These are phyloP conservation scores for Calophaca sinica DNA, from an alignment of 306 rosid genomes.

Conservation along the genomic window DNA sequence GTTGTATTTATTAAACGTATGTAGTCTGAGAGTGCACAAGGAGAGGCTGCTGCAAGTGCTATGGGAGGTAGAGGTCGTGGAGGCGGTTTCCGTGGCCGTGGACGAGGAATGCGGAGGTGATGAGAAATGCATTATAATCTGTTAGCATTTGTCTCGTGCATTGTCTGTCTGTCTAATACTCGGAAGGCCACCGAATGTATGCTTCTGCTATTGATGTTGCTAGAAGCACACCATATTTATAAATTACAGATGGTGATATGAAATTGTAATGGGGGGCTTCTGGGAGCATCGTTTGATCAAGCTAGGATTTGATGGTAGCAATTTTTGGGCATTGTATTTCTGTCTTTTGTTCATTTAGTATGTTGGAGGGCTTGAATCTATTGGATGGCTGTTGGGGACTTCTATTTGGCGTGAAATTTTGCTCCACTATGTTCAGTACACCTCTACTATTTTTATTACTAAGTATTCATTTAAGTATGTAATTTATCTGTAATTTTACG, in stretches of 20 bases:
- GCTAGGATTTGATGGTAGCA: slow-evolving; percentile 40
- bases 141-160: slow-evolving; percentile 19
- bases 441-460: background rate
- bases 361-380: slow-evolving; percentile 34
- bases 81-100: slow-evolving; percentile 86
- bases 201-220: slow-evolving; percentile 38
- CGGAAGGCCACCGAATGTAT: slow-evolving; percentile 29
- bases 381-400: slow-evolving; percentile 36
- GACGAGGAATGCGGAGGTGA: slow-evolving; percentile 94
- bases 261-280: slow-evolving; percentile 38
- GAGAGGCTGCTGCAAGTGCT: slow-evolving; percentile 98
- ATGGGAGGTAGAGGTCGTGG: slow-evolving; percentile 99
- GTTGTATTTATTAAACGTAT: slow-evolving; percentile 35
- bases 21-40: slow-evolving; percentile 99
- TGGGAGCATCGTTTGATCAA: slow-evolving; percentile 25
- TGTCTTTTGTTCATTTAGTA: slow-evolving; percentile 28
- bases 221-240: slow-evolving; percentile 44
- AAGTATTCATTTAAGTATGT: background rate
- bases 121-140: slow-evolving; percentile 25
- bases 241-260: slow-evolving; percentile 29
- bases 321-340: slow-evolving; percentile 35
- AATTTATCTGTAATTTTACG: background rate
- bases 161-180: slow-evolving; percentile 26
- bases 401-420: slow-evolving; percentile 45
- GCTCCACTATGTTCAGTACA: background rate